Evolutionary conservation across 305 asterid species (phyloP).

Genomic region (Solanum hybrid): DNA sequence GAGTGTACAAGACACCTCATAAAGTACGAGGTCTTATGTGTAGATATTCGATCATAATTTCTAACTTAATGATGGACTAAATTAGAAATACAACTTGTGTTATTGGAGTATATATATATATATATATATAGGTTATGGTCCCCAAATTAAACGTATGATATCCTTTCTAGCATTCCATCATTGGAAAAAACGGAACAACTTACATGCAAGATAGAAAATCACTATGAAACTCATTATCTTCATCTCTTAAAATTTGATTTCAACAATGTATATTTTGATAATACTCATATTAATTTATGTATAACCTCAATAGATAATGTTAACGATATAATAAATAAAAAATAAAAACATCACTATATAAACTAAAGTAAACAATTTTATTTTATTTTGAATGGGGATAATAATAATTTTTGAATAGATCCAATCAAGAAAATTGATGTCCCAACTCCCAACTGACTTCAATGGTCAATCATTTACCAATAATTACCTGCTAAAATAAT

Average conservation of each 20-base stretch:
- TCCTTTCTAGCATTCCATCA: background rate
- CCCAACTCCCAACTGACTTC: background rate
- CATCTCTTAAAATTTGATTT: background rate
- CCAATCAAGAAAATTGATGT: background rate
- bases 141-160: background rate
- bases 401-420: no score
- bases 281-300: background rate
- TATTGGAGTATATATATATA: background rate
- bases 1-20: background rate
- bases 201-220: background rate
- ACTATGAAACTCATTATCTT: background rate
- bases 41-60: background rate
- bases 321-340: no score
- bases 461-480: background rate
- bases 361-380: no score
- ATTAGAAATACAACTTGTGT: background rate
- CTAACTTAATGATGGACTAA: background rate
- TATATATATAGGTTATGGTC: background rate
- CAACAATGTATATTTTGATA: background rate
- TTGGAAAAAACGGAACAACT: background rate
- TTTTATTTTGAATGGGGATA: no score
- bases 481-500: background rate
- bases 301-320: no score
- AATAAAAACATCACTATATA: background rate
- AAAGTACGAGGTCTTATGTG: background rate